Percentiles rank a stretch among this genome's conserved stretches.
Conservation (phyloP, 2,329 filamentous ascomycete genomes). For the Thielaviopsis populi region DNA sequence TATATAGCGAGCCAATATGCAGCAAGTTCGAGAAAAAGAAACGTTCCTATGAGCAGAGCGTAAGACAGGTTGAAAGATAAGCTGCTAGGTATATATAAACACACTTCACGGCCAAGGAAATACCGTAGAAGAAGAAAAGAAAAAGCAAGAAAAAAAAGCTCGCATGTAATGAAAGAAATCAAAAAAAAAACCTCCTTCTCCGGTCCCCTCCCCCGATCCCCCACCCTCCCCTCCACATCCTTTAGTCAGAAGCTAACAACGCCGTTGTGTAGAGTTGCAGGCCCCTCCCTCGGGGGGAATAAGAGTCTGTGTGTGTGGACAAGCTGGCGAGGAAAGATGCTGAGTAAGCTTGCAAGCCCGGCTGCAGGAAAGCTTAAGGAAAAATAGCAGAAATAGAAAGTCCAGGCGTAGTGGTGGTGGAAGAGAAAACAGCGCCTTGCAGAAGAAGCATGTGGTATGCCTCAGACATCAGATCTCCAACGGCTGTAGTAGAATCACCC, state of each 20-base stretch:
- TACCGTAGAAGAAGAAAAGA: neutral
- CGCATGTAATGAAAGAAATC: neutral
- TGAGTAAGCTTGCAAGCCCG: too few species aligned
- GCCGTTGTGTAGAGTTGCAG: neutral
- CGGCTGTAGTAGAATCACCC: neutral
- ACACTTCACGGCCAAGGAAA: neutral
- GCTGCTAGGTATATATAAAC: conserved; percentile 6
- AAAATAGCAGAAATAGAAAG: too few species aligned
- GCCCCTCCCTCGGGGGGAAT: too few species aligned
- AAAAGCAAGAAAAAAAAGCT: too few species aligned
- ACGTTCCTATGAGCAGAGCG: neutral
- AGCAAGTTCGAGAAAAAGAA: neutral
- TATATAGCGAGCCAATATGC: neutral
- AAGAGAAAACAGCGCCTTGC: neutral
- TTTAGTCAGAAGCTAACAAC: neutral
- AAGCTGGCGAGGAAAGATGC: too few species aligned
- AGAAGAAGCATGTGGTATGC: neutral
- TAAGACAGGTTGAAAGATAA: neutral
- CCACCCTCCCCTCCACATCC: neutral
- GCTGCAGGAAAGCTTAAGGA: too few species aligned
- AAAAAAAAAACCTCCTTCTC: neutral
- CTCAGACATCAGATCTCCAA: neutral
- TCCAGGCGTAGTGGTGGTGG: neutral
- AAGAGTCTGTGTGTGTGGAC: neutral
- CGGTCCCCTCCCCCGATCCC: neutral